Base-by-base conservation (phyloP, 345 rosid genomes). In the Excoecaria agallocha region DNA sequence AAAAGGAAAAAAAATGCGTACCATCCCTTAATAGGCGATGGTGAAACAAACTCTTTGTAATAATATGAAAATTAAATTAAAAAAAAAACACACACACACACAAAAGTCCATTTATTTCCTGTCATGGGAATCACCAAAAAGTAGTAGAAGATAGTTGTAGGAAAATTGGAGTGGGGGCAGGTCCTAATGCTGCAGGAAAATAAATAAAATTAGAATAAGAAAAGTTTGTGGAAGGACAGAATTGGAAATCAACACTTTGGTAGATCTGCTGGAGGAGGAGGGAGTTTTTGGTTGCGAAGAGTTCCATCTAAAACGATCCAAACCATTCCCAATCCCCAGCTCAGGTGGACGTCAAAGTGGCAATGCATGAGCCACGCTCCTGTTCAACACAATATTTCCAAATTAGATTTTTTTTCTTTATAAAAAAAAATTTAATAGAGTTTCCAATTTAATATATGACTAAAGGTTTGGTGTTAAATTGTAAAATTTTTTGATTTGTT, bases 311-410 rank as follows among this genome's bases (percentile, higher is more conserved):
- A 49, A 11, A 68, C 59, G 3, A 75, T 64, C 78, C 73, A 68
- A 57, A 67, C 78, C 73, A 68, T 68, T 64, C 70, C 49, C 68
- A 68, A 38, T 24, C 60, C 78, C 73, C 78, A 59, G 58, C 78
- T 75, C 41, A 54, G 17, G 72, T 75, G 73, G 3, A 68, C 67
- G 3, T 75, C 78, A 25, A 74, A 68, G 62, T 48, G 72, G 17
- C 66, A 75, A 56, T 75, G 70, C 77, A 57, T 75, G 12, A 54
- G 48, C 72, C 71, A 75, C 41, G 59, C 64, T 12, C 68, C 72
- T 56, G 71, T 66, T 25, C 6, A 10, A 3, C 39, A 12, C 41
- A 48, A 1, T 24, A n/a, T n/a, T n/a, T n/a, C n/a, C n/a, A n/a
- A n/a, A n/a, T n/a, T n/a, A n/a, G n/a, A n/a, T n/a, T n/a, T n/a